Base-by-base conservation (phyloP, 2,329 filamentous ascomycete species). In the Fusarium phyllophilum region DNA sequence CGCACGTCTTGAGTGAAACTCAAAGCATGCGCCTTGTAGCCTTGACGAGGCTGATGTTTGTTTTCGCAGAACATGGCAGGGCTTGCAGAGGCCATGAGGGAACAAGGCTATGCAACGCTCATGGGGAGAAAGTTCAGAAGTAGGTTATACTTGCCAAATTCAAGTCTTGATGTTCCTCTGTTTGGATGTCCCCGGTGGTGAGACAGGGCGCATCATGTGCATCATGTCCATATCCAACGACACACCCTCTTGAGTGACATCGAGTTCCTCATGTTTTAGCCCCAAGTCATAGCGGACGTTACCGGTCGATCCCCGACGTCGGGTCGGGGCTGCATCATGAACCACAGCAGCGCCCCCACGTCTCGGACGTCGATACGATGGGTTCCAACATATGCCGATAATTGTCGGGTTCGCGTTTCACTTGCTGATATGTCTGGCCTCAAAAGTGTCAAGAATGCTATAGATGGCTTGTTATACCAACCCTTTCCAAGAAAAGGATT, bases 261-360 rank as follows among this genome's bases (percentile, higher is more conserved):
- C 18, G 29, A 57, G 22, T 26, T 49, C 29, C 29, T 61, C 52
- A 42, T 56, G 36, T 70, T 41, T 60, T 56, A 64, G 51, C 73
- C 49, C 45, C 24, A n/a, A 59, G 61, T 61, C 62, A 42, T 41
- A 59, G 65, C 62, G 60, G 70, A 31, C 60, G 48, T 62, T 71
- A 44, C 70, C 70, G 70, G 71, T 62, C 62, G 62, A 73, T 62
- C 57, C 55, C 66, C 45, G 26, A 52, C 42, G 42, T 24, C n/a
- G 60, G 66, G 66, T 22, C 52, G 41, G 46, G 41, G 24, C 18
- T 38, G 22, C 29, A 22, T 20, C 20, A 48, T 22, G 29, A 24
- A 41, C 24, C 41, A 42, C 55, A 71, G 54, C 33, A n/a, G 24
- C 45, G 26, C 29, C 54, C 62, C 63, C 42, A 24, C 48, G 42